Conservation (phyloP, 192 early-diverging fungal genomes). For the Backusella tuberculispora region DNA sequence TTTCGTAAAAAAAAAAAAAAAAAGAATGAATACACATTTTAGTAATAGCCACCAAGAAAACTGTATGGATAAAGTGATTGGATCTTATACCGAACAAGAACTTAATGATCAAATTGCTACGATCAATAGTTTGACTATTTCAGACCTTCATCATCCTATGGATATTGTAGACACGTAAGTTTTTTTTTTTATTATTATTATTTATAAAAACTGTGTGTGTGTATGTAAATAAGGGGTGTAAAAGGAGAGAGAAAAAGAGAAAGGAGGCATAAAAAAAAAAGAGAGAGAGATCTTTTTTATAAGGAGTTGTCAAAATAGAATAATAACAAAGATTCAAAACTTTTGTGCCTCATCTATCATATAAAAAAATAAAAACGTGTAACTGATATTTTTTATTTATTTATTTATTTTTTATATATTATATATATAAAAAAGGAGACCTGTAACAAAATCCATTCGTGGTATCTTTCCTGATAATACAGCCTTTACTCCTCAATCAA, state of each 20-base stretch:
- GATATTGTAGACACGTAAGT: slow-evolving; percentile 20
- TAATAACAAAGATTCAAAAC: background rate
- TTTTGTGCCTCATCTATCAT: background rate
- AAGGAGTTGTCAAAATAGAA: slow-evolving; percentile 21
- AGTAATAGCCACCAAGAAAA: background rate
- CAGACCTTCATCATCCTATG: slow-evolving; percentile 17
- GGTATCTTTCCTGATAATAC: slow-evolving; percentile 21
- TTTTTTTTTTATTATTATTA: background rate
- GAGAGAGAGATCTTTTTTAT: background rate
- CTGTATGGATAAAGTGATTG: background rate
- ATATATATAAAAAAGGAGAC: background rate
- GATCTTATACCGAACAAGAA: slow-evolving; percentile 17
- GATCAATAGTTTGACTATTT: slow-evolving; percentile 13
- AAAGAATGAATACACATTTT: slow-evolving; percentile 2
- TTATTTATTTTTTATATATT: too few species aligned
- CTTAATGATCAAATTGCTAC: slow-evolving; percentile 20
- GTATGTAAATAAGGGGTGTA: slow-evolving; percentile 3
- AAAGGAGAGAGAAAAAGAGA: background rate
- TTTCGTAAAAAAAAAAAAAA: background rate
- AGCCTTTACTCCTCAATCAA: slow-evolving; percentile 19
- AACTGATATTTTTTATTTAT: slow-evolving; percentile 2
- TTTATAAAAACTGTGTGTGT: background rate
- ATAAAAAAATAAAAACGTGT: background rate
- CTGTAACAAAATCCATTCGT: slow-evolving; percentile 20
- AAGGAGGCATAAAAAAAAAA: background rate